Percentiles rank a stretch among this genome's conserved stretches.
Evolutionary conservation across 2,329 filamentous ascomycete species (phyloP).

Genomic region (Ceratocystis ficicola): DNA sequence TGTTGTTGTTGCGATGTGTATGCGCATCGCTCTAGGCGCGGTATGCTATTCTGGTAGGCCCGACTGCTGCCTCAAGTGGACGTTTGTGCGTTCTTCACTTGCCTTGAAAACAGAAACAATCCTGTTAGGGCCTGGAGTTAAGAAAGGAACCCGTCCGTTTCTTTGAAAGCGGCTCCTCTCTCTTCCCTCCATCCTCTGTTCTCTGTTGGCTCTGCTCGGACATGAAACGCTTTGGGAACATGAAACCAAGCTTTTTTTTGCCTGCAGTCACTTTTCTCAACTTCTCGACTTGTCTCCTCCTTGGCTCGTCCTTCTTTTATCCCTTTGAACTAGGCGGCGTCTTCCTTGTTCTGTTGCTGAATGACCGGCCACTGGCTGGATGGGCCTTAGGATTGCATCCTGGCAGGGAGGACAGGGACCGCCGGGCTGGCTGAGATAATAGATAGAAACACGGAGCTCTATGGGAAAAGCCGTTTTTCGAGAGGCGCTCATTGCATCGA

Average conservation of each 20-base stretch:
- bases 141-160: no score
- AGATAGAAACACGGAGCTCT: not conserved
- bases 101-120: no score
- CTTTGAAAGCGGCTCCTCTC: no score
- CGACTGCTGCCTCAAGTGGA: not conserved
- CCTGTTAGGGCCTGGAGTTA: no score
- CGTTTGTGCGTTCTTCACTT: not conserved
- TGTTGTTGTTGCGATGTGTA: not conserved
- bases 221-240: not conserved
- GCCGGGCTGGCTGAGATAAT: not conserved
- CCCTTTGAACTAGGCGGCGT: not conserved
- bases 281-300: not conserved
- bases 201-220: not conserved
- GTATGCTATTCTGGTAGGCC: constrained; percentile 8
- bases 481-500: no score
- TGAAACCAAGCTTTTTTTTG: not conserved
- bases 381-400: not conserved
- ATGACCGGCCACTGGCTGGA: not conserved
- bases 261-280: not conserved
- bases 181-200: not conserved
- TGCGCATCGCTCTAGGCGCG: constrained; percentile 2
- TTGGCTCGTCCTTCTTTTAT: not conserved
- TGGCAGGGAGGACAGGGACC: not conserved
- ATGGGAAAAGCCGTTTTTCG: not conserved
- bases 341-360: not conserved